These are phyloP conservation scores for Miscanthus lutarioriparius DNA, from an alignment of 176 grass and related monocot genomes.

Conservation along the genomic window DNA sequence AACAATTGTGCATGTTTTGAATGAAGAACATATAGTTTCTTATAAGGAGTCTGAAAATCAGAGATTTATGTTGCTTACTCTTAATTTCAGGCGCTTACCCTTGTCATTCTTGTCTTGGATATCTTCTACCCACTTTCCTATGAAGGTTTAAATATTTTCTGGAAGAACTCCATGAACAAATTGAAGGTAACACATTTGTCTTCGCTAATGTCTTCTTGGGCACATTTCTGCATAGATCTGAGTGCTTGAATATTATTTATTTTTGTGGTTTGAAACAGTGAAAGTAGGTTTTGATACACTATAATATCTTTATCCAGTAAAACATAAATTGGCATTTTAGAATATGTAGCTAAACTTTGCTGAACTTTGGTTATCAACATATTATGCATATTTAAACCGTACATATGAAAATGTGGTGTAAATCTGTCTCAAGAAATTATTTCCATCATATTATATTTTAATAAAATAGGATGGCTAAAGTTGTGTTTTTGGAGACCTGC, in stretches of 20 bases:
- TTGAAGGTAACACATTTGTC: conserved; percentile 56
- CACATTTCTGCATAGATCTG: background rate
- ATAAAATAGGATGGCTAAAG: background rate
- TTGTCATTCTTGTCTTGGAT: conserved; percentile 72
- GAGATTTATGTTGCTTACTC: conserved; percentile 27
- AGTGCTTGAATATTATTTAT: conserved; percentile 2
- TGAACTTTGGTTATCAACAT: background rate
- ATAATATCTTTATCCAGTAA: conserved; percentile 17
- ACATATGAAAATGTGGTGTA: background rate
- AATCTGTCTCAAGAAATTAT: background rate
- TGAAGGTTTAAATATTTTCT: conserved; percentile 72
- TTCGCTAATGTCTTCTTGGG: background rate
- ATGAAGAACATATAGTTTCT: background rate
- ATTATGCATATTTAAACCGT: background rate
- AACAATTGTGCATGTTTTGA: background rate
- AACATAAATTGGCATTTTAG: background rate
- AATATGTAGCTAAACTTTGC: background rate
- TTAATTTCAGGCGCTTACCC: conserved; percentile 70
- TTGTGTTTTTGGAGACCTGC: background rate
- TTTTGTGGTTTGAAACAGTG: background rate
- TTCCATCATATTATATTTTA: background rate
- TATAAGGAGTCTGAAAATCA: background rate
- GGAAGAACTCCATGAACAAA: conserved; percentile 76
- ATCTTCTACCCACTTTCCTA: conserved; percentile 85
- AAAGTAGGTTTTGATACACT: conserved; percentile 16